Evolutionary conservation across 192 early-diverging fungal species (phyloP).

Genomic region (Linnemannia exigua): DNA sequence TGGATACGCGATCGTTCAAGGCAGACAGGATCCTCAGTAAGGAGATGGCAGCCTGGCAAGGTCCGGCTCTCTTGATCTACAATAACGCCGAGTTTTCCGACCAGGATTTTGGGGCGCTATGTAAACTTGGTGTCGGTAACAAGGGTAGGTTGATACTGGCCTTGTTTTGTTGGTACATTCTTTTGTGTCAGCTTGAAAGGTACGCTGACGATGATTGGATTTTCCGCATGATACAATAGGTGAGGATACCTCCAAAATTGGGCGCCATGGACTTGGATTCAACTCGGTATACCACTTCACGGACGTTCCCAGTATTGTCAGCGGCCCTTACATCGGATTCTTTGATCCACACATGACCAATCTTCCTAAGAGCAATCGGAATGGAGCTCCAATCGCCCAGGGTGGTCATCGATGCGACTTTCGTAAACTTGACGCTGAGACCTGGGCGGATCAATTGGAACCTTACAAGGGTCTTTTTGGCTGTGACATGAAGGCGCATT

Average conservation of each 20-base stretch:
- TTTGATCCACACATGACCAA: conserved; percentile 38
- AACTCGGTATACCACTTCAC: conserved; percentile 49
- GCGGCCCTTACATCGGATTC: conserved; percentile 34
- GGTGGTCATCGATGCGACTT: conserved; percentile 39
- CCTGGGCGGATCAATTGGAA: conserved; percentile 17
- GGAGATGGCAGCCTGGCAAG: conserved; percentile 49
- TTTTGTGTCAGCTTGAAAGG: not conserved
- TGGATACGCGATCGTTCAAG: conserved; percentile 17
- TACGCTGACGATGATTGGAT: not conserved
- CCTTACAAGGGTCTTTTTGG: conserved; percentile 29
- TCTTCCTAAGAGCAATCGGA: not conserved
- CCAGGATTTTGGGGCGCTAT: conserved; percentile 23
- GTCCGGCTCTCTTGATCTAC: conserved; percentile 47
- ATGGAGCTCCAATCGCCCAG: not conserved
- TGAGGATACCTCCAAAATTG: conserved; percentile 33
- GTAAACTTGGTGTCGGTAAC: conserved; percentile 24
- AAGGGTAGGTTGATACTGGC: conserved; percentile 29
- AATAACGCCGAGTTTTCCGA: conserved; percentile 42
- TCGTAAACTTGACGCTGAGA: not conserved
- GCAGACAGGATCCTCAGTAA: conserved; percentile 9
- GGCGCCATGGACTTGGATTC: conserved; percentile 51
- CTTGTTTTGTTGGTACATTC: not conserved
- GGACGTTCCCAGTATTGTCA: conserved; percentile 53
- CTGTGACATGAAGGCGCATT: conserved; percentile 36
- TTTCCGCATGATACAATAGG: not conserved